Evolutionary conservation across 148 eudicot species (phyloP).

Genomic region (Limonium bicolor): DNA sequence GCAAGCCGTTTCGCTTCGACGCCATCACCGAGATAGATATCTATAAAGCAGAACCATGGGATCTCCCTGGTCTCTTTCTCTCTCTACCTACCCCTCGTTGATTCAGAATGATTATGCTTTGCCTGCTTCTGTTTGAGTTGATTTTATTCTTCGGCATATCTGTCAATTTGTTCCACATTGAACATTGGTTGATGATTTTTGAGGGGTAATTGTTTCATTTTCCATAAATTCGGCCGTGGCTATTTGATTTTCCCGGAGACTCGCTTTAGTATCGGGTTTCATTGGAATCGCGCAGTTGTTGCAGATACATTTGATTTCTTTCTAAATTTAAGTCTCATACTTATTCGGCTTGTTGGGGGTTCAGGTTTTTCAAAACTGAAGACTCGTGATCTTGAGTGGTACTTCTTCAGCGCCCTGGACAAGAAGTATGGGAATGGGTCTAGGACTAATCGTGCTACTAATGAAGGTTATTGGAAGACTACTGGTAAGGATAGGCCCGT

Average conservation of each 20-base stretch:
- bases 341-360: too few species aligned
- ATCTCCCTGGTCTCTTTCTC: conserved; percentile 7
- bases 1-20: conserved; percentile 8
- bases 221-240: too few species aligned
- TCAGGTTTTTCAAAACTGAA: conserved; percentile 67
- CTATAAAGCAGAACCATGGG: conserved; percentile 8
- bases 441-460: conserved; percentile 84
- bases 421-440: conserved; percentile 79
- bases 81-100: neutral
- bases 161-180: too few species aligned
- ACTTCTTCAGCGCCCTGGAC: conserved; percentile 75
- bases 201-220: too few species aligned
- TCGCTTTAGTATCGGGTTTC: too few species aligned
- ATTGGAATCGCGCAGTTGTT: too few species aligned
- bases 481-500: conserved; percentile 73
- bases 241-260: too few species aligned
- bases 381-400: conserved; percentile 89
- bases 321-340: too few species aligned
- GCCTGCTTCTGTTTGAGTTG: too few species aligned
- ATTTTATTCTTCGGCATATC: too few species aligned
- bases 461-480: conserved; percentile 83
- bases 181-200: neutral
- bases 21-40: conserved; percentile 9
- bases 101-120: too few species aligned
- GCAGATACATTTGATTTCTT: neutral